Conservation (phyloP, 345 rosid species). For the Schrenkiella parvula region DNA sequence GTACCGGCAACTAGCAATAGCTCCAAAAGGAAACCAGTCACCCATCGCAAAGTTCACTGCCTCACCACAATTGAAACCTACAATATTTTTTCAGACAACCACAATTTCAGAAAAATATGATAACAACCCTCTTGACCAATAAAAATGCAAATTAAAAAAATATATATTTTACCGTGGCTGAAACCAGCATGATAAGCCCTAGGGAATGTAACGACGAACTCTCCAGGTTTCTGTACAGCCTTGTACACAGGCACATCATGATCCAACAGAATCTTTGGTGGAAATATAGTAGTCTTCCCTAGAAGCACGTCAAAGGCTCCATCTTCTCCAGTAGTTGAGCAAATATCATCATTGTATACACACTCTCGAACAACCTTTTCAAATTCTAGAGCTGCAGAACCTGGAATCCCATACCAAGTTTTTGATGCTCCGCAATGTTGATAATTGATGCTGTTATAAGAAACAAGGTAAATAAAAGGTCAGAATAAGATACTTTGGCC, state of each 20-base stretch:
- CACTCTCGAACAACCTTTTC: constrained; percentile 87
- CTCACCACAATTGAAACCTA: constrained; percentile 99
- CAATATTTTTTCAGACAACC: constrained; percentile 21
- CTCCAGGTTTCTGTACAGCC: constrained; percentile 99
- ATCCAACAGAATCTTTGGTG: constrained; percentile 83
- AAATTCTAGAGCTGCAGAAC: constrained; percentile 85
- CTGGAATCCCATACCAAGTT: constrained; percentile 99
- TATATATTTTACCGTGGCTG: constrained; percentile 74
- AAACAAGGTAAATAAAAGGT: background rate
- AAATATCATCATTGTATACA: constrained; percentile 75
- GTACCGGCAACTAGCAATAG: constrained; percentile 89
- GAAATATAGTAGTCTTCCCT: constrained; percentile 96
- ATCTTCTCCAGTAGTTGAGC: constrained; percentile 76
- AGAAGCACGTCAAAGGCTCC: constrained; percentile 96
- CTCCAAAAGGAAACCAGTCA: constrained; percentile 96
- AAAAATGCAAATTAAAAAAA: background rate
- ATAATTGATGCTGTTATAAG: constrained; percentile 75
- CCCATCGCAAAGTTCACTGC: constrained; percentile 99
- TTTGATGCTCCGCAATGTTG: constrained; percentile 99
- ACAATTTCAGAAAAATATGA: background rate
- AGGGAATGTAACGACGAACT: constrained; percentile 85
- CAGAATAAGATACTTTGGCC: background rate
- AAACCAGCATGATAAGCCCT: constrained; percentile 99
- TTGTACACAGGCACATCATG: constrained; percentile 88
- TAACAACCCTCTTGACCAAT: background rate